Evolutionary conservation across 208 protist genomes (phyloP), one percentile per base, ranked within the genome.

Genomic region (Trypanosoma rangeli): DNA sequence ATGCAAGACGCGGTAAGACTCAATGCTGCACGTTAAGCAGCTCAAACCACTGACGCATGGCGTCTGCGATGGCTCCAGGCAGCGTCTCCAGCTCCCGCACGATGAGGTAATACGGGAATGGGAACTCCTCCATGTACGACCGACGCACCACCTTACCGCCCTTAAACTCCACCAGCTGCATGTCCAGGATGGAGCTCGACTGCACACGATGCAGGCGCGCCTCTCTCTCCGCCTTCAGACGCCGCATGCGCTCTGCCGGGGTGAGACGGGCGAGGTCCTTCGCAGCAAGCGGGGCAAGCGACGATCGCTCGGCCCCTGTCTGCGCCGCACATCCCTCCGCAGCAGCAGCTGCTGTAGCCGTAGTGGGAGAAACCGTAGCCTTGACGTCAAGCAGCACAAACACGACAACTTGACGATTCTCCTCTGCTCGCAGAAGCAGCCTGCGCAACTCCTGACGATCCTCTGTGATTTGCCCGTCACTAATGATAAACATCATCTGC

Each of bases 21-120:
- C 57, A 79, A 37, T 79, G 57, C 46, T 82, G 76, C 5, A 83
- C 49, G 65, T 94, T 96, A n/a, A 96, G 76, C 50, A 95, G 53
- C 68, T 97, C 92, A 70, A 99, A 98, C 98, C 98, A 99, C 90
- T 99, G 99, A 29, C 98, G 86, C 68, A 99, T 92, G 10, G 99
- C 96, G 85, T 99, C 99, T 16, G 96, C 90, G 16, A 99, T 90
- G 42, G 99, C 89, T 48, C 97, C 80, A 7, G 99, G 99, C 42
- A 99, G 86, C 42, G 83, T 85, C 33, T 95, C 78, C 37, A 99
- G 86, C 49, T 99, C 97, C 64, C 97, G 85, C 39, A 99, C 89
- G 56, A 99, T 87, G 16, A 99, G 82, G 78, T 99, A 99, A 83
- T 99, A 99, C 20, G 98, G 97, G 71, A 99, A 99, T 42, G 99